These are phyloP conservation scores for Gossypium australe DNA, from an alignment of 345 rosid genomes.

Conservation along the genomic window DNA sequence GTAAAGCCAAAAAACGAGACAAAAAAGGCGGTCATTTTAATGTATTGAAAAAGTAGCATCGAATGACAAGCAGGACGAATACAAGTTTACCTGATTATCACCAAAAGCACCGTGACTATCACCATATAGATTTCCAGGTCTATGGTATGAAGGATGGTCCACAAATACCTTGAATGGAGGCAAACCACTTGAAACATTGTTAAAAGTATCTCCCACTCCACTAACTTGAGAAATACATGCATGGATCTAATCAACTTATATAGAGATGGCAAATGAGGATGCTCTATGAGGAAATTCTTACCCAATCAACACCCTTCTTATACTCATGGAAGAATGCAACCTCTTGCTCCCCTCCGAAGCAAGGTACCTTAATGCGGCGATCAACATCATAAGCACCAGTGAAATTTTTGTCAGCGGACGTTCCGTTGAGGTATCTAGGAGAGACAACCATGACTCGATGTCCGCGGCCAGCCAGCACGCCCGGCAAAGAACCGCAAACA, in stretches of 20 bases:
- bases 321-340: constrained; percentile 84
- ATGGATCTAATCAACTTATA: background rate
- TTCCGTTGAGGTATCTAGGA: constrained; percentile 70
- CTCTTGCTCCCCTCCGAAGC: constrained; percentile 79
- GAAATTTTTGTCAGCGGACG: constrained; percentile 45
- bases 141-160: constrained; percentile 75
- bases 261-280: too few relatives aligned
- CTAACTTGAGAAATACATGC: constrained; percentile 1
- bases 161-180: constrained; percentile 60
- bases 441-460: constrained; percentile 96
- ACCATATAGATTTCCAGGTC: constrained; percentile 95
- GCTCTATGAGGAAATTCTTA: constrained; percentile 22
- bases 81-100: constrained; percentile 73
- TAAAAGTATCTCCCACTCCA: background rate
- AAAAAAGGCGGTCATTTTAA: constrained; percentile 22
- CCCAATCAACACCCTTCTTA: constrained; percentile 94
- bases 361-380: constrained; percentile 37
- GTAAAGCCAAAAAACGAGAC: constrained; percentile 31
- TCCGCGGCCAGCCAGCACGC: constrained; percentile 67
- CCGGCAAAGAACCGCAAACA: constrained; percentile 94
- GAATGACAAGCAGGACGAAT: constrained; percentile 7
- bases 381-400: constrained; percentile 46
- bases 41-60: constrained; percentile 2
- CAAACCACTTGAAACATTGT: constrained; percentile 3
- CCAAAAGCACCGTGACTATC: constrained; percentile 78